Conservation (phyloP, 1,139 yeast genomes). For the Candida gigantensis region DNA sequence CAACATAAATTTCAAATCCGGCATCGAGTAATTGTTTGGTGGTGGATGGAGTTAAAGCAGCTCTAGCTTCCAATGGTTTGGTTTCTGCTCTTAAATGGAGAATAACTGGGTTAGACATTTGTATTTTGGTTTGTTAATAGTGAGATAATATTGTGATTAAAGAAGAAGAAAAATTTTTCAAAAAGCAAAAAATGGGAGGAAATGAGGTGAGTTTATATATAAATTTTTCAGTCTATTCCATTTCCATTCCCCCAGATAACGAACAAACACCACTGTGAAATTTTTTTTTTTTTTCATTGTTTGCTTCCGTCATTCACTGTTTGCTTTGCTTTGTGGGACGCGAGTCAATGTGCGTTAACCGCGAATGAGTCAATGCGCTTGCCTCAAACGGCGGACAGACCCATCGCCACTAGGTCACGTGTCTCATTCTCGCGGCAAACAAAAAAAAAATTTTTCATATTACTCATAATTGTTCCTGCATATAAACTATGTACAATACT, state of each 20-base stretch:
- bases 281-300: constrained; percentile 1
- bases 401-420: too few relatives aligned
- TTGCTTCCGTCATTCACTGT: too few relatives aligned
- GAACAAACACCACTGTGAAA: neutral
- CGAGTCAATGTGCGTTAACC: too few relatives aligned
- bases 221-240: neutral
- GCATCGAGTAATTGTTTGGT: constrained; percentile 81
- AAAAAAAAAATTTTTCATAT: too few relatives aligned
- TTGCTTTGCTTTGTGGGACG: too few relatives aligned
- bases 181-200: neutral
- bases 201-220: neutral
- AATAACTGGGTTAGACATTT: constrained; percentile 39
- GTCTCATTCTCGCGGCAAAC: too few relatives aligned
- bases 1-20: constrained; percentile 87
- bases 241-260: neutral
- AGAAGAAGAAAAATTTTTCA: neutral
- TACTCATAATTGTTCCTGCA: neutral
- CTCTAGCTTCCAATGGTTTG: constrained; percentile 95
- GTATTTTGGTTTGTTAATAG: too few relatives aligned
- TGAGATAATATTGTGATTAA: too few relatives aligned
- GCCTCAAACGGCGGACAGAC: too few relatives aligned
- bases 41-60: constrained; percentile 91
- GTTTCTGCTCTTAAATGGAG: constrained; percentile 92
- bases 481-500: constrained; percentile 2
- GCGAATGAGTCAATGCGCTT: too few relatives aligned